A percentile compares a stretch with the other conserved stretches of the same genome.
These are phyloP conservation scores for Akebia trifoliata DNA, from an alignment of 164 flowering plant genomes.

Conservation along the genomic window DNA sequence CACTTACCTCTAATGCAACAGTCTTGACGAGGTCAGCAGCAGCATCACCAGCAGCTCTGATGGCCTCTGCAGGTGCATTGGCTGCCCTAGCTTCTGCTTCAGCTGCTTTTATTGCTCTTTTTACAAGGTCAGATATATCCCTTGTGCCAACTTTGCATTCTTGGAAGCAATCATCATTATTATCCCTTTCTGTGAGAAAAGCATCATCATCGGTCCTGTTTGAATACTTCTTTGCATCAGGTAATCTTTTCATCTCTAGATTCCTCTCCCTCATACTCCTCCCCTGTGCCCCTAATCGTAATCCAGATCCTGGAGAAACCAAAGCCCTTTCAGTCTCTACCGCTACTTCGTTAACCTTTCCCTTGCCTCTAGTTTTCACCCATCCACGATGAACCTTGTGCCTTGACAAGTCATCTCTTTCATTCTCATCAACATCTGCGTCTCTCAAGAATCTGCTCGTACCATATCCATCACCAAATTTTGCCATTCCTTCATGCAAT, in stretches of 20 bases:
- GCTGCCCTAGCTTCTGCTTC: slow-evolving; percentile 97
- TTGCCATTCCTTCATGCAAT: slow-evolving; percentile 45
- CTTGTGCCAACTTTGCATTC: slow-evolving; percentile 68
- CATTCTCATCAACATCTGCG: slow-evolving; percentile 55
- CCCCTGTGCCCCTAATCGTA: slow-evolving; percentile 44
- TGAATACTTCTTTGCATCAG: slow-evolving; percentile 36
- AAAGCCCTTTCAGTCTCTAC: slow-evolving; percentile 48
- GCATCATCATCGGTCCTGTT: slow-evolving; percentile 36
- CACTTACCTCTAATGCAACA: slow-evolving; percentile 77
- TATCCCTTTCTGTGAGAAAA: slow-evolving; percentile 44
- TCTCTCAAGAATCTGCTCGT: slow-evolving; percentile 28
- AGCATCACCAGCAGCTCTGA: slow-evolving; percentile 91
- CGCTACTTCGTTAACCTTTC: slow-evolving; percentile 46
- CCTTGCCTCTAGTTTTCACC: slow-evolving; percentile 54
- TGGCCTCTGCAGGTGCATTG: slow-evolving; percentile 74
- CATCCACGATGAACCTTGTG: slow-evolving; percentile 47
- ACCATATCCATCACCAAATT: slow-evolving; percentile 27
- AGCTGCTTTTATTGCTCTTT: slow-evolving; percentile 84
- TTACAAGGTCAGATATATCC: slow-evolving; percentile 72
- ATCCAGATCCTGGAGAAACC: slow-evolving; percentile 59
- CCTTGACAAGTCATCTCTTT: slow-evolving; percentile 61
- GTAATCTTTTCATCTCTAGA: slow-evolving; percentile 35
- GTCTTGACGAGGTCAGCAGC: slow-evolving; percentile 91
- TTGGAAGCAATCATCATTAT: slow-evolving; percentile 62
- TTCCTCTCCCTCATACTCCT: slow-evolving; percentile 47